These are phyloP conservation scores for Candida peoriensis DNA, from an alignment of 805 yeast genomes.

Conservation along the genomic window DNA sequence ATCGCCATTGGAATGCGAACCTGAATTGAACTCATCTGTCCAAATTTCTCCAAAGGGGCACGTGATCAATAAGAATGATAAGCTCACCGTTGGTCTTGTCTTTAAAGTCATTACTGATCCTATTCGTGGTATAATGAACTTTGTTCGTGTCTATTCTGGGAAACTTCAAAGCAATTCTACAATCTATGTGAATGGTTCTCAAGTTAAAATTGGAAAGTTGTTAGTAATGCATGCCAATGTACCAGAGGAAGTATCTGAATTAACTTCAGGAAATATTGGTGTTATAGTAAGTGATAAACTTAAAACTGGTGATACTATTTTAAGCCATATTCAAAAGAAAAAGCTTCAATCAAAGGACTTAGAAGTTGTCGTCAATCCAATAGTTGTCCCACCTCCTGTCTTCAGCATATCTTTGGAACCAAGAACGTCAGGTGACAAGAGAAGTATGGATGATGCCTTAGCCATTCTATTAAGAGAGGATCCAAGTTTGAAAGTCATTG, in stretches of 20 bases:
- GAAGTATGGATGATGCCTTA: constrained; percentile 68
- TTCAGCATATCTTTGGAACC: constrained; percentile 86
- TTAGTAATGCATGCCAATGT: constrained; percentile 84
- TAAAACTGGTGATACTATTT: constrained; percentile 86
- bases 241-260: constrained; percentile 62
- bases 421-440: constrained; percentile 69
- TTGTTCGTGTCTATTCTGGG: constrained; percentile 87
- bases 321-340: constrained; percentile 52
- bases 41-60: constrained; percentile 42
- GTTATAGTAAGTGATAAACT: constrained; percentile 59
- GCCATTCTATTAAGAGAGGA: constrained; percentile 73
- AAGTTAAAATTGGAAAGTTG: constrained; percentile 61
- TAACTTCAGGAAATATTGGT: constrained; percentile 83
- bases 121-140: constrained; percentile 76
- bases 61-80: constrained; percentile 49
- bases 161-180: constrained; percentile 55
- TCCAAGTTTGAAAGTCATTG: constrained; percentile 71
- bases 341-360: constrained; percentile 42
- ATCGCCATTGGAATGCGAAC: constrained; percentile 65
- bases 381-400: constrained; percentile 86
- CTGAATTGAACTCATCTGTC: constrained; percentile 43
- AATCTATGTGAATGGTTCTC: constrained; percentile 64
- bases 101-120: constrained; percentile 89
- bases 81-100: constrained; percentile 73
- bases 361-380: constrained; percentile 60